These are phyloP conservation scores for Nothophoma quercina DNA, from an alignment of 2,329 filamentous ascomycete genomes.

Conservation along the genomic window DNA sequence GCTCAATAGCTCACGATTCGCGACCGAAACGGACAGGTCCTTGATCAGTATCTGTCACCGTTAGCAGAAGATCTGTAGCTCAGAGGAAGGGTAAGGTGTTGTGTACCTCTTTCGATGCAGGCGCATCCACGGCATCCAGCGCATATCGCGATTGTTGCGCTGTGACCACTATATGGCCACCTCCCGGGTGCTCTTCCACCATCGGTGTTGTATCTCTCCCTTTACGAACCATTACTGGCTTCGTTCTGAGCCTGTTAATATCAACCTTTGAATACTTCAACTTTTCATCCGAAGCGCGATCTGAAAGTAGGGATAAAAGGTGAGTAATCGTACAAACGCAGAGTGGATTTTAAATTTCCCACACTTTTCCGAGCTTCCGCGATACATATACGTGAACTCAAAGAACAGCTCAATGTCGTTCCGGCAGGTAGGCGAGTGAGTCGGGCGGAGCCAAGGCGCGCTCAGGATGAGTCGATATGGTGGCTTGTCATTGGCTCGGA, in stretches of 20 bases:
- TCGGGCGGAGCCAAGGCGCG: background rate
- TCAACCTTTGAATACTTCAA: no score
- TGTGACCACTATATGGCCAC: constrained; percentile 44
- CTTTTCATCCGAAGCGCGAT: no score
- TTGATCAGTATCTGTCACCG: constrained; percentile 60
- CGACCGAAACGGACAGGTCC: constrained; percentile 73
- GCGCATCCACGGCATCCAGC: constrained; percentile 49
- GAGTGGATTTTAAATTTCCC: no score
- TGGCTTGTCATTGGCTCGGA: no score
- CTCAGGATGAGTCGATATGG: constrained; percentile 2
- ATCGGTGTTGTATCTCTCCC: constrained; percentile 27
- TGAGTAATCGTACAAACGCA: no score
- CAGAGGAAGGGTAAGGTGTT: background rate
- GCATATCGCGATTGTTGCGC: constrained; percentile 50
- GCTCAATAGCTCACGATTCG: constrained; percentile 70
- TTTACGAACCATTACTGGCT: constrained; percentile 47
- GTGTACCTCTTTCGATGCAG: constrained; percentile 47
- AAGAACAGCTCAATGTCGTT: no score
- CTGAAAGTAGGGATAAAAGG: no score
- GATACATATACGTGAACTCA: no score
- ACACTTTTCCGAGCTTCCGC: no score
- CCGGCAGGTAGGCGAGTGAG: no score
- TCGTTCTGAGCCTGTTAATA: no score
- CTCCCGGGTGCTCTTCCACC: constrained; percentile 33
- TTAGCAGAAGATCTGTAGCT: constrained; percentile 1